Evolutionary conservation across 2,329 filamentous ascomycete species (phyloP).

Genomic region (Tolypocladium ovalisporum): DNA sequence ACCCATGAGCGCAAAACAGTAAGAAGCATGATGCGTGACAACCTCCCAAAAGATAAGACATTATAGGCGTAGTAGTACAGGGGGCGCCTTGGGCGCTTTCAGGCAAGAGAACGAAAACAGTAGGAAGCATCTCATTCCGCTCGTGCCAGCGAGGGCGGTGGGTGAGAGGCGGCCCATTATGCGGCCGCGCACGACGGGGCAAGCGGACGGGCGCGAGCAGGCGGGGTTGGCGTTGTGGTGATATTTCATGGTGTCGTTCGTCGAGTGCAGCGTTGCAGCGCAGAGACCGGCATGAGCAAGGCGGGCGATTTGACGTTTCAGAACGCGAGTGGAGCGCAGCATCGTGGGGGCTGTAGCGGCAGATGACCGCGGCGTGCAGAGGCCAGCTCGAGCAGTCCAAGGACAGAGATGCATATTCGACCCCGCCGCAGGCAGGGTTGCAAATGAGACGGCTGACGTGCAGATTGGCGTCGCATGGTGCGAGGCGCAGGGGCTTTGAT

Average conservation of each 20-base stretch:
- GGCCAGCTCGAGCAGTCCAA: slow-evolving; percentile 3
- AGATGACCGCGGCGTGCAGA: slow-evolving; percentile 6
- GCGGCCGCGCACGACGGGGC: slow-evolving; percentile 2
- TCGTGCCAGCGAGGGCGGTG: slow-evolving; percentile 13
- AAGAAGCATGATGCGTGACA: not conserved
- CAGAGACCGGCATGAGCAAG: slow-evolving; percentile 5
- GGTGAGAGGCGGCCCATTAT: slow-evolving; percentile 5
- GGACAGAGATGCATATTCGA: slow-evolving; percentile 5
- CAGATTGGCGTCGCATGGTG: slow-evolving; percentile 1
- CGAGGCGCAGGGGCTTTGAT: not conserved
- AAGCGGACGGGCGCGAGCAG: not conserved
- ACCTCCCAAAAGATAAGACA: not conserved
- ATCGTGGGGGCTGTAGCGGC: slow-evolving; percentile 4
- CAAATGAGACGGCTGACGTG: slow-evolving; percentile 4
- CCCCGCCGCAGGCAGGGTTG: slow-evolving; percentile 5
- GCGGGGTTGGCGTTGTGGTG: not conserved
- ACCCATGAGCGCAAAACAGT: slow-evolving; percentile 3
- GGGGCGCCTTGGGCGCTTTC: not conserved
- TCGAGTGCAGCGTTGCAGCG: not conserved
- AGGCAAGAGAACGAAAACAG: not conserved
- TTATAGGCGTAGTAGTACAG: slow-evolving; percentile 1
- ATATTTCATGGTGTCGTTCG: not conserved
- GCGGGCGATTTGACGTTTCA: slow-evolving; percentile 5
- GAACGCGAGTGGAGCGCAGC: slow-evolving; percentile 1
- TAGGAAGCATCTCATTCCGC: slow-evolving; percentile 1